Evolutionary conservation across 805 yeast species (phyloP).

Genomic region (Groenewaldozyma tartarivorans): DNA sequence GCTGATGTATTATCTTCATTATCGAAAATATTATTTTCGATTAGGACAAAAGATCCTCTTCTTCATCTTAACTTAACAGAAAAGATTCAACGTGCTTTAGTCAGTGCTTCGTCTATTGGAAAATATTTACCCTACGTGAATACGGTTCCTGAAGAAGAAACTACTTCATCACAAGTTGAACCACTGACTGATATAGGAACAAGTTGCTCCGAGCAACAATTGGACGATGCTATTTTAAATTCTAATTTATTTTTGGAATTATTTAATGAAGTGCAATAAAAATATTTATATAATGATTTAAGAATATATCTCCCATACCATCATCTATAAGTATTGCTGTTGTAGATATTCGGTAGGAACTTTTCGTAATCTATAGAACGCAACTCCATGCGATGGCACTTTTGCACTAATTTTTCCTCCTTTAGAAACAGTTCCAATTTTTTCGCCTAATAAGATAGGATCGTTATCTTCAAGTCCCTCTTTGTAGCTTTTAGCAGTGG

Average conservation of each 20-base stretch:
- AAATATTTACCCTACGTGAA: no score
- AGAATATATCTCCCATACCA: no score
- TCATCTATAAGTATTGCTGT: slow-evolving; percentile 9
- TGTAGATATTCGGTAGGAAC: not conserved
- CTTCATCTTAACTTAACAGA: not conserved
- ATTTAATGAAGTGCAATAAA: no score
- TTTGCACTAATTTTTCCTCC: slow-evolving; percentile 8
- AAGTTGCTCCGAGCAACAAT: no score
- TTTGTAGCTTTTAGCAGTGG: slow-evolving; percentile 11
- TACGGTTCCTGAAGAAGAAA: no score
- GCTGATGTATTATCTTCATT: not conserved
- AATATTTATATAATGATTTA: no score
- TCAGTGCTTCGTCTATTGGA: not conserved
- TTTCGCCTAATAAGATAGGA: slow-evolving; percentile 10
- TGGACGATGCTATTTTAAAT: no score
- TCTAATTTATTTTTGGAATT: no score
- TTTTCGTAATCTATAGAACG: slow-evolving; percentile 7
- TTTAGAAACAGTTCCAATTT: slow-evolving; percentile 8
- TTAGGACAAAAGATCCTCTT: not conserved
- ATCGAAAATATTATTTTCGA: not conserved
- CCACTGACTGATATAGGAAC: no score
- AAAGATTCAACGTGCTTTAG: not conserved
- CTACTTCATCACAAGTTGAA: no score
- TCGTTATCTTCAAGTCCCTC: slow-evolving; percentile 11
- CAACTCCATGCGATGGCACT: slow-evolving; percentile 13